Evolutionary conservation across 352 stramenopile genomes (phyloP).

Genomic region (Phytophthora pini): DNA sequence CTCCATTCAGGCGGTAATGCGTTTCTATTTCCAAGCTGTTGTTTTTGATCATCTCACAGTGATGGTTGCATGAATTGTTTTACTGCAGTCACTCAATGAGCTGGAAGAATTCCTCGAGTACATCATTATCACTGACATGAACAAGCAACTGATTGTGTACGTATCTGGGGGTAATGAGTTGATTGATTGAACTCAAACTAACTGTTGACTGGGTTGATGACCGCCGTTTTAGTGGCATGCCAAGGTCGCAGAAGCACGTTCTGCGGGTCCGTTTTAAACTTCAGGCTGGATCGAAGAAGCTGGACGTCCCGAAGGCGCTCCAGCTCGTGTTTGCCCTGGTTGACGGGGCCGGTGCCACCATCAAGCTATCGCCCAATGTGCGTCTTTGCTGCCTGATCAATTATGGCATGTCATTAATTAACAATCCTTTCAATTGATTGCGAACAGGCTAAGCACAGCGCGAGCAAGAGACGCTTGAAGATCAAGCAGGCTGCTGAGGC

Average conservation of each 20-base stretch:
- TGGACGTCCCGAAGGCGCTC: conserved; percentile 59
- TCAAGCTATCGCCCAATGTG: conserved; percentile 83
- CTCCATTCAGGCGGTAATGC: conserved; percentile 48
- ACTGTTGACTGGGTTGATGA: not conserved
- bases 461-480: conserved; percentile 79
- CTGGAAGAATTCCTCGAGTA: conserved; percentile 77
- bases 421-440: conserved; percentile 2
- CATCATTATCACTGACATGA: conserved; percentile 84
- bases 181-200: conserved; percentile 2
- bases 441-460: conserved; percentile 69
- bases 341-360: conserved; percentile 69
- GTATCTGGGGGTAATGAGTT: conserved; percentile 21
- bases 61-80: not conserved
- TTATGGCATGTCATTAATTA: not conserved
- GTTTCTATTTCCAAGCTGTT: conserved; percentile 1
- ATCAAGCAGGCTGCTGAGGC: conserved; percentile 59
- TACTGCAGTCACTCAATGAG: conserved; percentile 60
- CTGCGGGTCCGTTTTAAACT: conserved; percentile 75
- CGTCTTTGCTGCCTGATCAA: conserved; percentile 16
- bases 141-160: conserved; percentile 65
- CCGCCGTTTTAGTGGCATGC: conserved; percentile 61
- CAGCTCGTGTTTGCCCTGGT: conserved; percentile 59
- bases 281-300: conserved; percentile 58
- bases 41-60: not conserved
- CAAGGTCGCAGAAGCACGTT: conserved; percentile 63